These are phyloP conservation scores for Nicotiana attenuata DNA, from an alignment of 257 asterid species.

Conservation along the genomic window DNA sequence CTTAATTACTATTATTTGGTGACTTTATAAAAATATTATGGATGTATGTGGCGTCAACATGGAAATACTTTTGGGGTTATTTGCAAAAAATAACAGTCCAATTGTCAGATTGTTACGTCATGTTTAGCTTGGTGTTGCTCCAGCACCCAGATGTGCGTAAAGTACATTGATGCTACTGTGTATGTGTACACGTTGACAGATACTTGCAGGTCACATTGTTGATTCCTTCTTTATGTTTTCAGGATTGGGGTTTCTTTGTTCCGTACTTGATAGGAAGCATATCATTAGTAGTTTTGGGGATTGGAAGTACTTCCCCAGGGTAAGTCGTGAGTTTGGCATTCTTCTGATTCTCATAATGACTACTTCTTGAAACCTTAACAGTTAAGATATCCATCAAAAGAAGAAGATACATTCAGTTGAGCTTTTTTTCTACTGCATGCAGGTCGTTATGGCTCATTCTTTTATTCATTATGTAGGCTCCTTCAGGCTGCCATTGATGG, in stretches of 20 bases:
- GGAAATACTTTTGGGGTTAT: background rate
- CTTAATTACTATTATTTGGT: background rate
- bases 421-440: background rate
- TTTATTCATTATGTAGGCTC: slow-evolving; percentile 42
- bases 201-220: background rate
- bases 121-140: background rate
- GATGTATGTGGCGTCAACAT: background rate
- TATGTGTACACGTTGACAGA: background rate
- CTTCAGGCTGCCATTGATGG: slow-evolving; percentile 95
- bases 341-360: slow-evolving; percentile 15
- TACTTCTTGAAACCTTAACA: slow-evolving; percentile 71
- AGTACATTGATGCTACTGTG: background rate
- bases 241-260: slow-evolving; percentile 98
- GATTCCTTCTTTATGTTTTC: slow-evolving; percentile 18
- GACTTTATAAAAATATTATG: too few species aligned
- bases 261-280: slow-evolving; percentile 96
- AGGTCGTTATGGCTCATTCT: slow-evolving; percentile 13
- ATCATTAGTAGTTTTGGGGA: slow-evolving; percentile 77
- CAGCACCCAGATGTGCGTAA: background rate
- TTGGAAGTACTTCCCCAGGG: slow-evolving; percentile 94
- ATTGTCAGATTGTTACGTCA: background rate
- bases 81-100: background rate
- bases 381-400: background rate
- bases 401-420: background rate
- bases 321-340: slow-evolving; percentile 27